Conservation (phyloP, 2,329 filamentous ascomycete species). For the Aquanectria penicillioides region DNA sequence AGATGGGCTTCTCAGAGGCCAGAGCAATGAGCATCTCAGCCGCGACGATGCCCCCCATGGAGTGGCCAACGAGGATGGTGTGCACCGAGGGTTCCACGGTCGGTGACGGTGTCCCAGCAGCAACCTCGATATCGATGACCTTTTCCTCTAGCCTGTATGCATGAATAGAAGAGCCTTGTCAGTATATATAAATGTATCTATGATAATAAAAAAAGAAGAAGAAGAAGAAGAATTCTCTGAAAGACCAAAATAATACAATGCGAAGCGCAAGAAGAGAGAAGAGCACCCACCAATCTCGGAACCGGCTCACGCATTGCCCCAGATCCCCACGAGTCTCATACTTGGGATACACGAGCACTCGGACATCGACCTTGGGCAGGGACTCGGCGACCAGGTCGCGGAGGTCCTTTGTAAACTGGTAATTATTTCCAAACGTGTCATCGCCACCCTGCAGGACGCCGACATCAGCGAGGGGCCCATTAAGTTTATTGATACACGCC, state of each 20-base stretch:
- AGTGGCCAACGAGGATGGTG: constrained; percentile 85
- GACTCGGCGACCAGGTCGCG: constrained; percentile 70
- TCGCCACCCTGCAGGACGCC: constrained; percentile 71
- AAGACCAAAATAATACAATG: neutral
- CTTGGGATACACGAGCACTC: constrained; percentile 77
- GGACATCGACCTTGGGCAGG: constrained; percentile 75
- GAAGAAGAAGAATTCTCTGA: neutral
- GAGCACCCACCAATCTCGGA: constrained; percentile 74
- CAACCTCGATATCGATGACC: constrained; percentile 94
- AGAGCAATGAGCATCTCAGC: constrained; percentile 87
- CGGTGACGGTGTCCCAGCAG: constrained; percentile 80
- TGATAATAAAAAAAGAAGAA: neutral
- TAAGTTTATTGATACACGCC: no score
- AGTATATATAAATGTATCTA: neutral
- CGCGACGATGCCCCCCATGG: constrained; percentile 93
- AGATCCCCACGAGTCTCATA: constrained; percentile 87
- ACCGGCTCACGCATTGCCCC: constrained; percentile 73
- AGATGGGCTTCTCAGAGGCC: constrained; percentile 64
- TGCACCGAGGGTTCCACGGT: constrained; percentile 87
- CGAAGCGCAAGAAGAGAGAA: no score
- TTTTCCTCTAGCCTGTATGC: constrained; percentile 80
- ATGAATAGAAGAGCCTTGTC: neutral
- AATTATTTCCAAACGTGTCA: constrained; percentile 75
- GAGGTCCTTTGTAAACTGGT: constrained; percentile 77
- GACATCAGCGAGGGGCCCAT: neutral